Base-by-base conservation (phyloP, 169 alveolate genomes). In the Plasmodium adleri region DNA sequence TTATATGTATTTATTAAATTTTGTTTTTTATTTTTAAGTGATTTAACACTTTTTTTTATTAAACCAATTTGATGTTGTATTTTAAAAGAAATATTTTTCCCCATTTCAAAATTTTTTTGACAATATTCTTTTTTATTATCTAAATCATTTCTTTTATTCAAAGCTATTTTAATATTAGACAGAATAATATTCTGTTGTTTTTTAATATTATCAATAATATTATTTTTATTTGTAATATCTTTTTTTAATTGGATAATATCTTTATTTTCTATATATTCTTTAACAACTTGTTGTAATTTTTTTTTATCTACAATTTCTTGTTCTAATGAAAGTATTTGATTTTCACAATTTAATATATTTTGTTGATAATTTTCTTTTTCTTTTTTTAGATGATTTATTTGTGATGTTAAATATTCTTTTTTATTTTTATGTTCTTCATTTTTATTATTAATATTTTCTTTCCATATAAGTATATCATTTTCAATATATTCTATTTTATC, bases 41-140 rank as follows among this genome's bases (percentile, higher is more conserved):
- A 17, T 56, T 62, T 64, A 10, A 86, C 59, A 62, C 63, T 72
- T 86, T 72, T 86, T 67, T 86, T 86, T 60, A 49, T 63, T 24
- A 71, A 60, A 13, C 88, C 45, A 86, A 86, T 86, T 86, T 86
- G 88, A 67, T 86, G 76, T 8, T 86, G 60, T 45, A 86, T 86
- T 86, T 86, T 86, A 49, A 62, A 72, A 52, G 92, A 86, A 54
- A 86, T 60, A 72, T 86, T 86, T 71, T 60, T 70, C 15, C 92
- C 92, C 54, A 47, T 86, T n/a, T 86, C 88, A 49, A 45, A 58
- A 86, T 86, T 64, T 86, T 62, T 86, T 72, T 86, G 92, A 72
- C 59, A 70, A 13, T 39, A 32, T 62, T 86, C 92, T 17, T 86
- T 86, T 24, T 86, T 72, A 67, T 60, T 72, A 54, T 86, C 92